Conservation (phyloP, 2,329 filamentous ascomycete species). For the Lachnellula subtilissima region DNA sequence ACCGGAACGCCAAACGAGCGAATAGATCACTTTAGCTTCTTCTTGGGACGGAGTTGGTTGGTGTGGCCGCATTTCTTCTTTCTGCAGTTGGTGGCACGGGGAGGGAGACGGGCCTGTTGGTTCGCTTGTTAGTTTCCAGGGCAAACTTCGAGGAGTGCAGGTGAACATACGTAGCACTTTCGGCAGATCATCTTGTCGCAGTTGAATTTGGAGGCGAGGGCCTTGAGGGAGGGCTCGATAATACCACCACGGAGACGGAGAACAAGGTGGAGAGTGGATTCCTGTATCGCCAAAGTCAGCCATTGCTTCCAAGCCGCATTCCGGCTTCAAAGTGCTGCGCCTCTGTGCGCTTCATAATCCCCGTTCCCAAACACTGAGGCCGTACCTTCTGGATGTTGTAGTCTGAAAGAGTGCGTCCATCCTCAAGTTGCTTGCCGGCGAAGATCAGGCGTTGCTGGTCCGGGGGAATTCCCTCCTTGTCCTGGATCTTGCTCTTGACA, state of each 20-base stretch:
- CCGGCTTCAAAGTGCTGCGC: not conserved
- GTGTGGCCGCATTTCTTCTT: constrained; percentile 99
- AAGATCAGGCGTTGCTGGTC: constrained; percentile 99
- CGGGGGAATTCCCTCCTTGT: constrained; percentile 98
- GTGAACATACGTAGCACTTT: constrained; percentile 91
- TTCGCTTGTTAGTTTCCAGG: constrained; percentile 20
- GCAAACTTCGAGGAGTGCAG: not conserved
- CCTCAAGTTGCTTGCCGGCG: constrained; percentile 98
- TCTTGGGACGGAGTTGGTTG: constrained; percentile 99
- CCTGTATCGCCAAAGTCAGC: constrained; percentile 46
- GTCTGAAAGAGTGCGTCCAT: constrained; percentile 92
- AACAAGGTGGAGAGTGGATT: constrained; percentile 97
- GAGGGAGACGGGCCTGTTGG: constrained; percentile 72
- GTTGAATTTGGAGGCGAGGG: constrained; percentile 98
- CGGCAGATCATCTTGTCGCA: constrained; percentile 99
- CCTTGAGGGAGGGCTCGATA: constrained; percentile 98
- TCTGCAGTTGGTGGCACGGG: constrained; percentile 99
- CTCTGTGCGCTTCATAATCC: not conserved
- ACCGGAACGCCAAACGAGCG: constrained; percentile 32
- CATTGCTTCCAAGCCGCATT: not conserved
- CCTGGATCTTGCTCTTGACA: constrained; percentile 99
- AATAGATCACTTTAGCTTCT: constrained; percentile 93
- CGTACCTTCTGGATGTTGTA: constrained; percentile 99
- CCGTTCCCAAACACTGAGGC: constrained; percentile 18
- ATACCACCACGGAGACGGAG: constrained; percentile 99